Evolutionary conservation across 2,329 filamentous ascomycete genomes (phyloP).

Genomic region (Colletotrichum chrysophilum): DNA sequence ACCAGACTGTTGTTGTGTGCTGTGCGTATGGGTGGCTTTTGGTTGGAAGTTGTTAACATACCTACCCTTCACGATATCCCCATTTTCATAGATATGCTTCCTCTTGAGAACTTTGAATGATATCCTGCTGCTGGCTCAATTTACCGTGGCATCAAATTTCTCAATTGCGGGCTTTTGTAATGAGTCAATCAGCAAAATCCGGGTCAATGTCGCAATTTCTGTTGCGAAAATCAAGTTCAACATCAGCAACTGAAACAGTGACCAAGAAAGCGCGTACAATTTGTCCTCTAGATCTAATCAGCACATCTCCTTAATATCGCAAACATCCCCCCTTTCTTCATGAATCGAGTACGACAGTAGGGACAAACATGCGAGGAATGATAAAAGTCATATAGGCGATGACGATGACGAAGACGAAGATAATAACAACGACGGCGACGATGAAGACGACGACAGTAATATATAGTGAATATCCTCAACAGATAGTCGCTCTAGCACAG

Average conservation of each 20-base stretch:
- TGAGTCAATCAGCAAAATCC: neutral
- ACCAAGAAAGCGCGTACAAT: neutral
- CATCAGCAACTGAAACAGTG: neutral
- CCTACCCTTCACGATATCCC: conserved; percentile 22
- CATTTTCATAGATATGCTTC: neutral
- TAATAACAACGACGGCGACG: too few species aligned
- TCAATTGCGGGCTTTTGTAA: neutral
- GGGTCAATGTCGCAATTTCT: neutral
- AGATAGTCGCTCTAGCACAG: too few species aligned
- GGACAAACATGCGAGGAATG: too few species aligned
- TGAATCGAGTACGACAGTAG: too few species aligned
- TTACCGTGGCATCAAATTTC: neutral
- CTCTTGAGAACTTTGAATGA: neutral
- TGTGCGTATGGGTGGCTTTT: neutral
- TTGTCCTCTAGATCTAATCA: too few species aligned
- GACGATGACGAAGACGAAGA: too few species aligned
- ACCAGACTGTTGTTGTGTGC: neutral
- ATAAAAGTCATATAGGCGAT: too few species aligned
- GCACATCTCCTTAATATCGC: too few species aligned
- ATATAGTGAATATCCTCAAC: too few species aligned
- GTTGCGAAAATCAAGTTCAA: neutral
- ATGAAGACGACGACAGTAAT: too few species aligned
- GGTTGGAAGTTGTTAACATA: neutral
- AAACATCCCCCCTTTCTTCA: too few species aligned
- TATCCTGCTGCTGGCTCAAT: neutral